Evolutionary conservation across 179 eudicot genomes (phyloP).

Genomic region (Drosera spatulata): DNA sequence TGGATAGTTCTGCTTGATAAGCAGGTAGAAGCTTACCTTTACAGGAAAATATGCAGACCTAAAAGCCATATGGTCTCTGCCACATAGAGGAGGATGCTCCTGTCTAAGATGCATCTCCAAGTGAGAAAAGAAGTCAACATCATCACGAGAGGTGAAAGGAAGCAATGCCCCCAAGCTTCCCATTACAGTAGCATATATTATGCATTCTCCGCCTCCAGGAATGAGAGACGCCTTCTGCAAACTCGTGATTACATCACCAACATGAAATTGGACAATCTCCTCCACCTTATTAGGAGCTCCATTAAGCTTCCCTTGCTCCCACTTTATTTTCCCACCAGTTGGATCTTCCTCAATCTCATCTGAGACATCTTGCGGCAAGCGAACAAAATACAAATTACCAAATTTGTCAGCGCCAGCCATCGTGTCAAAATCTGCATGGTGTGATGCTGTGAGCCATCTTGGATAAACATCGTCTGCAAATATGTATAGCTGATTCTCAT

Average conservation of each 20-base stretch:
- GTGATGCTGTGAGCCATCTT: slow-evolving; percentile 92
- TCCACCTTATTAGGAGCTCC: slow-evolving; percentile 99
- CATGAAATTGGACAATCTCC: slow-evolving; percentile 95
- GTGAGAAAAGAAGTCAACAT: slow-evolving; percentile 97
- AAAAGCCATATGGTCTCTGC: slow-evolving; percentile 99
- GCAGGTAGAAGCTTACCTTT: slow-evolving; percentile 38
- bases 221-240: slow-evolving; percentile 93
- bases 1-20: not conserved
- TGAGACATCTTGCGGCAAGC: slow-evolving; percentile 89
- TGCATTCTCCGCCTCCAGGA: slow-evolving; percentile 91
- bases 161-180: slow-evolving; percentile 96
- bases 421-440: slow-evolving; percentile 93
- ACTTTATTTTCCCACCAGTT: slow-evolving; percentile 92
- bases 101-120: slow-evolving; percentile 99
- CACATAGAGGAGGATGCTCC: slow-evolving; percentile 96
- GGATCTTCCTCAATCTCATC: slow-evolving; percentile 99
- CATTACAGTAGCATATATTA: slow-evolving; percentile 95
- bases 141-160: slow-evolving; percentile 89
- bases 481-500: slow-evolving; percentile 95
- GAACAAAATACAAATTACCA: slow-evolving; percentile 92
- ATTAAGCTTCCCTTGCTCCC: slow-evolving; percentile 96
- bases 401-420: slow-evolving; percentile 98
- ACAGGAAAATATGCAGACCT: slow-evolving; percentile 97
- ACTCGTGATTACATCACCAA: slow-evolving; percentile 88
- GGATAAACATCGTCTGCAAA: slow-evolving; percentile 97